A percentile compares a stretch with the other conserved stretches of the same genome.
Conservation (phyloP, 2,329 filamentous ascomycete genomes). For the Exophiala oligosperma region DNA sequence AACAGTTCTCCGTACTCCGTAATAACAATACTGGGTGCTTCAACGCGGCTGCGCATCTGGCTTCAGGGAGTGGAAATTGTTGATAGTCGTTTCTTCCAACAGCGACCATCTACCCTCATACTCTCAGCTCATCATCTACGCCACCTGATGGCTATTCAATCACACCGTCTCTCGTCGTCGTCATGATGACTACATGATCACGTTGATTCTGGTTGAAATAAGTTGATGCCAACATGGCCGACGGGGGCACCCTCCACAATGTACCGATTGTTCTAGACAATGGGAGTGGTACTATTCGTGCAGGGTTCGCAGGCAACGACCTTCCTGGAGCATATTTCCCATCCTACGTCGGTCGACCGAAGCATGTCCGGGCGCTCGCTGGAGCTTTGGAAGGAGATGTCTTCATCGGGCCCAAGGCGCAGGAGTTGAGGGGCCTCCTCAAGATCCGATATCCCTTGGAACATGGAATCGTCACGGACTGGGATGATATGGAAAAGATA, state of each 20-base stretch:
- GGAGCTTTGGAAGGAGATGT: conserved; percentile 94
- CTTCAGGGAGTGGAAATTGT: neutral
- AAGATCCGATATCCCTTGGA: conserved; percentile 96
- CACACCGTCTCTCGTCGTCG: neutral
- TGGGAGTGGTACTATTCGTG: conserved; percentile 94
- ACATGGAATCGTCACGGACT: conserved; percentile 97
- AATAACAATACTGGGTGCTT: neutral
- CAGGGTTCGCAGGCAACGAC: conserved; percentile 95
- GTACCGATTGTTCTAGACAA: conserved; percentile 98
- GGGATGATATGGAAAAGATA: conserved; percentile 99
- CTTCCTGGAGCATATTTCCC: conserved; percentile 96
- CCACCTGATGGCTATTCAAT: neutral
- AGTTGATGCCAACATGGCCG: conserved; percentile 21
- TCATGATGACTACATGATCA: neutral
- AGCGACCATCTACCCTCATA: too few relatives aligned
- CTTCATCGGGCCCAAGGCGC: conserved; percentile 91
- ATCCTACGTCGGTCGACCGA: conserved; percentile 93
- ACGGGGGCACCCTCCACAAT: conserved; percentile 71
- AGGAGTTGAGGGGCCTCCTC: conserved; percentile 84
- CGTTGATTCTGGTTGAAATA: neutral
- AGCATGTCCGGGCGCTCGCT: conserved; percentile 92
- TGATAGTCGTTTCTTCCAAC: neutral
- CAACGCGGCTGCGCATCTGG: neutral
- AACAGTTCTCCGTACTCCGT: neutral
- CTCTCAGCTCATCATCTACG: neutral